A percentile compares a stretch with the other conserved stretches of the same genome.
These are phyloP conservation scores for Porpolomopsis calyptriformis DNA, from an alignment of 768 basidiomycete species.

Conservation along the genomic window DNA sequence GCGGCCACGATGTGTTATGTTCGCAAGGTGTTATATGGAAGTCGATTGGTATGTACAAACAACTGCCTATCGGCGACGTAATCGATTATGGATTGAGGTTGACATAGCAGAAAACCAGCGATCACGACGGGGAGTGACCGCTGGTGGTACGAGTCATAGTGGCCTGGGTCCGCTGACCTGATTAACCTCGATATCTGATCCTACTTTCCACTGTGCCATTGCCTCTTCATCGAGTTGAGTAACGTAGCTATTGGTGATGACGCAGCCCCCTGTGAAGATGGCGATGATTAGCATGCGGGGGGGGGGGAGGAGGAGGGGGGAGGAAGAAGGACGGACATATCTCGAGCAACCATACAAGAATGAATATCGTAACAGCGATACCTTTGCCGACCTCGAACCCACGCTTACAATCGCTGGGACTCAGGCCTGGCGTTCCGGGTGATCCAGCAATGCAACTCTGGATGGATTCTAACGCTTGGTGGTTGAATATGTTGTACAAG, in stretches of 20 bases:
- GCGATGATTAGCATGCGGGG: neutral
- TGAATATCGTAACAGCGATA: constrained; percentile 31
- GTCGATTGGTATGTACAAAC: too few relatives aligned
- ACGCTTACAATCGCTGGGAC: constrained; percentile 20
- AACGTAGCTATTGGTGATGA: constrained; percentile 35
- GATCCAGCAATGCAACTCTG: constrained; percentile 27
- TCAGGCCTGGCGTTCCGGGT: constrained; percentile 9
- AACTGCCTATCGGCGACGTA: neutral
- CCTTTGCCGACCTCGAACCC: constrained; percentile 32
- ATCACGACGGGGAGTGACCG: neutral
- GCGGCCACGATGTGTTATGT: too few relatives aligned
- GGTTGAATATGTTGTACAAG: constrained; percentile 31
- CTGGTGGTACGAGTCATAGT: neutral
- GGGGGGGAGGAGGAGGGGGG: neutral
- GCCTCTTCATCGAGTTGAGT: constrained; percentile 36
- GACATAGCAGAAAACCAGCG: neutral
- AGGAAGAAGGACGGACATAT: constrained; percentile 28
- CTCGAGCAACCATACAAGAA: constrained; percentile 38
- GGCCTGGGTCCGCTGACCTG: neutral
- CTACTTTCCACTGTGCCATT: neutral
- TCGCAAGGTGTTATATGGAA: too few relatives aligned
- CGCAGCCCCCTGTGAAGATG: constrained; percentile 30
- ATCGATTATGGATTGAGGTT: neutral
- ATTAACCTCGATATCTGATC: neutral
- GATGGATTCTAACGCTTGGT: constrained; percentile 28